phyloP scores from a whole-genome alignment of 306 rosid genomes.

The Castanopsis chinensis region DNA sequence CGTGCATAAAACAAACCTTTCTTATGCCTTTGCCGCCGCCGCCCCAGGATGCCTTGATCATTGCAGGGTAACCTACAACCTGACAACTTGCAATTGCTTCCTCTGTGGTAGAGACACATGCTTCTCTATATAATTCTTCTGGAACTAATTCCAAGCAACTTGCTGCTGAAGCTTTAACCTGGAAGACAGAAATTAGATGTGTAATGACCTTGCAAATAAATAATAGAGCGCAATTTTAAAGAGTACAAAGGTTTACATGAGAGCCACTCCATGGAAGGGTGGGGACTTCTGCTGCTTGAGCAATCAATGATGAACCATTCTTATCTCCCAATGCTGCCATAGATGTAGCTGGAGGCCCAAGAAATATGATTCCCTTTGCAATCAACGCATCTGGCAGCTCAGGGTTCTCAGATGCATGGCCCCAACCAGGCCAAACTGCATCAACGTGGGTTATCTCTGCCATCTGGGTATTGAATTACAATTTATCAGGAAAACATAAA shows the following conservation, averaged over 20 bases:
- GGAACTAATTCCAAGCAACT: slow-evolving; percentile 78
- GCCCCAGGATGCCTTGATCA: slow-evolving; percentile 99
- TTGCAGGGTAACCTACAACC: slow-evolving; percentile 97
- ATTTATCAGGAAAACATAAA: not conserved
- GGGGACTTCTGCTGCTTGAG: slow-evolving; percentile 97
- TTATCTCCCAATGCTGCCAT: slow-evolving; percentile 99
- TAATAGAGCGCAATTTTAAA: slow-evolving; percentile 3
- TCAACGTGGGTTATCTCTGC: slow-evolving; percentile 97
- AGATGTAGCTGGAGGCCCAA: slow-evolving; percentile 89
- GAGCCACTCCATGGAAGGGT: slow-evolving; percentile 99
- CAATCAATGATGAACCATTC: slow-evolving; percentile 97
- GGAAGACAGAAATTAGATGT: slow-evolving; percentile 27
- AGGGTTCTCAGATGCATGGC: slow-evolving; percentile 98
- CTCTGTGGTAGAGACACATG: slow-evolving; percentile 94
- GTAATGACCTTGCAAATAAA: not conserved
- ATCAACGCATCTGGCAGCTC: slow-evolving; percentile 95
- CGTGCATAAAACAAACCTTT: slow-evolving; percentile 68
- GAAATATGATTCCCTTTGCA: slow-evolving; percentile 89
- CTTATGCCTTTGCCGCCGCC: slow-evolving; percentile 99
- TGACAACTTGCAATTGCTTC: slow-evolving; percentile 98
- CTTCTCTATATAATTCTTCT: slow-evolving; percentile 86
- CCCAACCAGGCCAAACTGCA: slow-evolving; percentile 99
- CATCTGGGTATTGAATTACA: slow-evolving; percentile 49
- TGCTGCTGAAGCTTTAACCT: slow-evolving; percentile 83
- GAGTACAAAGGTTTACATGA: slow-evolving; percentile 57